Conservation (phyloP, 306 rosid genomes). For the Cucumis sativus region Cucumber_9930_V3 NC_026660.2:28484501-28485000, state of each 20-base stretch:
- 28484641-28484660: not conserved
- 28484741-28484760: not conserved
- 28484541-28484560: not conserved
- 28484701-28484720: no score
- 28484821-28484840: not conserved
- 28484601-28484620: not conserved
- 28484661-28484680: conserved; percentile 3
- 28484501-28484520: not conserved
- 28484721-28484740: not conserved
- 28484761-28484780: no score
- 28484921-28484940: not conserved
- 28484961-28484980: not conserved
- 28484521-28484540: not conserved
- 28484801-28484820: no score
- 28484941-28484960: not conserved
- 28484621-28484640: conserved; percentile 1
- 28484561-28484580: not conserved
- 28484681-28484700: not conserved
- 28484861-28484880: not conserved
- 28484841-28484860: not conserved
- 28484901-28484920: not conserved
- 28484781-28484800: no score
- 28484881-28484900: not conserved
- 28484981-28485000: not conserved
- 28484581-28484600: not conserved